A percentile compares a stretch with the other conserved stretches of the same genome.
Conservation (phyloP, 768 basidiomycete species). For the Boletus sp. region DNA sequence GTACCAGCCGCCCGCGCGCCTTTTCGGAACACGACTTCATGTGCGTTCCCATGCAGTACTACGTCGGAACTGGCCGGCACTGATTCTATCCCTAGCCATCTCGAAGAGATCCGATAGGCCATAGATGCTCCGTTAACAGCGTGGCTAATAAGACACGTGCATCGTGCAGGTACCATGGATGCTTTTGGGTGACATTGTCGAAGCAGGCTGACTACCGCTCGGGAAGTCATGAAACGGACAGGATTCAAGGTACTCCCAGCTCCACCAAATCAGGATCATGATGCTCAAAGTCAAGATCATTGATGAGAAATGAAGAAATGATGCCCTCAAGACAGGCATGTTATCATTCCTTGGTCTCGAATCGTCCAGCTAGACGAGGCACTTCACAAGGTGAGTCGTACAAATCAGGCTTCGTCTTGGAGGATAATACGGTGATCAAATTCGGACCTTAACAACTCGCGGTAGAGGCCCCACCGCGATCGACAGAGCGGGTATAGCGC, state of each 20-base stretch:
- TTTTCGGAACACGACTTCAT: too few relatives aligned
- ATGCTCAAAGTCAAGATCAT: background rate
- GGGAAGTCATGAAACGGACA: constrained; percentile 3
- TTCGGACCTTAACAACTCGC: background rate
- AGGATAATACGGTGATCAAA: background rate
- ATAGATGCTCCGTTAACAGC: background rate
- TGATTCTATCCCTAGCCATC: too few relatives aligned
- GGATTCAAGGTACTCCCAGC: background rate
- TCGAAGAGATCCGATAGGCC: too few relatives aligned
- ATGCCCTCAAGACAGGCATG: background rate
- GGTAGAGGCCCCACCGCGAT: background rate
- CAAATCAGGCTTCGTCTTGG: background rate
- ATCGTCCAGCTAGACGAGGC: background rate
- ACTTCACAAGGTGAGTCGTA: background rate
- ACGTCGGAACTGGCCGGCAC: too few relatives aligned
- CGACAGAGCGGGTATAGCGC: background rate
- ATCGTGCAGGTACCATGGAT: background rate
- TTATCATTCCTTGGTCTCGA: background rate
- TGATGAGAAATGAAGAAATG: background rate
- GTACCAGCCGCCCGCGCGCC: too few relatives aligned
- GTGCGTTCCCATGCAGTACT: too few relatives aligned
- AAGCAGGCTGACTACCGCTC: background rate
- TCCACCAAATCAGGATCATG: constrained; percentile 3
- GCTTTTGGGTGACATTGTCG: background rate
- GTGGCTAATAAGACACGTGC: background rate